A percentile compares a stretch with the other conserved stretches of the same genome.
Conservation (phyloP, 2,329 filamentous ascomycete genomes). For the Trichoderma semiorbis region DNA sequence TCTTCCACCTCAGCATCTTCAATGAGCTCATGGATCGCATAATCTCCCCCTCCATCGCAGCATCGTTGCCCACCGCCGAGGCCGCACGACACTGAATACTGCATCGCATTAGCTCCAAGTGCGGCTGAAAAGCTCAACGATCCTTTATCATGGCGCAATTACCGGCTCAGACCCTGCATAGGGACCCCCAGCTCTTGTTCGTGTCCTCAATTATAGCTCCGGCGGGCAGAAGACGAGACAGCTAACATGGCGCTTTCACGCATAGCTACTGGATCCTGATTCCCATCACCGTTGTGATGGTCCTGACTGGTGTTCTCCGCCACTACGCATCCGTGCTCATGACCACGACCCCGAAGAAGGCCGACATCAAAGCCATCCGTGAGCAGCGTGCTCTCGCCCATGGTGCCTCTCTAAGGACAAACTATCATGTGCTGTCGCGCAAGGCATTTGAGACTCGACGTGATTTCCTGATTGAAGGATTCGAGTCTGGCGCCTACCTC, state of each 20-base stretch:
- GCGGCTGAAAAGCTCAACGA: neutral
- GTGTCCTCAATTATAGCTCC: constrained; percentile 31
- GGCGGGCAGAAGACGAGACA: constrained; percentile 20
- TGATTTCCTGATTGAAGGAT: constrained; percentile 74
- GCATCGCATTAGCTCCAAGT: neutral
- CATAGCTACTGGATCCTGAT: constrained; percentile 96
- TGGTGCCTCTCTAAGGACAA: constrained; percentile 78
- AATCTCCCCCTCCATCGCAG: neutral
- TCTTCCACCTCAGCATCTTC: constrained; percentile 5
- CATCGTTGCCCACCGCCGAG: neutral
- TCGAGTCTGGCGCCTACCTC: constrained; percentile 80
- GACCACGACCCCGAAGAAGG: constrained; percentile 77
- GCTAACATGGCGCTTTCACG: constrained; percentile 23
- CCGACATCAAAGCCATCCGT: constrained; percentile 69
- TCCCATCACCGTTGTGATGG: constrained; percentile 97
- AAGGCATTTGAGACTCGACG: constrained; percentile 77
- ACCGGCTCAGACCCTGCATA: constrained; percentile 89
- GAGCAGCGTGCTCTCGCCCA: constrained; percentile 84
- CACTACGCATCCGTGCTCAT: constrained; percentile 96
- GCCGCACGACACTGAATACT: neutral
- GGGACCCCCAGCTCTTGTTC: constrained; percentile 97
- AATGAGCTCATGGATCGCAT: neutral
- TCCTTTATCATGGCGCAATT: constrained; percentile 79
- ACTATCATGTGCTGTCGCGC: constrained; percentile 75
- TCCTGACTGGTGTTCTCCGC: constrained; percentile 89